These are phyloP conservation scores for Acanthamoeba culbertsoni DNA, from an alignment of 208 protist genomes.

Conservation along the genomic window DNA sequence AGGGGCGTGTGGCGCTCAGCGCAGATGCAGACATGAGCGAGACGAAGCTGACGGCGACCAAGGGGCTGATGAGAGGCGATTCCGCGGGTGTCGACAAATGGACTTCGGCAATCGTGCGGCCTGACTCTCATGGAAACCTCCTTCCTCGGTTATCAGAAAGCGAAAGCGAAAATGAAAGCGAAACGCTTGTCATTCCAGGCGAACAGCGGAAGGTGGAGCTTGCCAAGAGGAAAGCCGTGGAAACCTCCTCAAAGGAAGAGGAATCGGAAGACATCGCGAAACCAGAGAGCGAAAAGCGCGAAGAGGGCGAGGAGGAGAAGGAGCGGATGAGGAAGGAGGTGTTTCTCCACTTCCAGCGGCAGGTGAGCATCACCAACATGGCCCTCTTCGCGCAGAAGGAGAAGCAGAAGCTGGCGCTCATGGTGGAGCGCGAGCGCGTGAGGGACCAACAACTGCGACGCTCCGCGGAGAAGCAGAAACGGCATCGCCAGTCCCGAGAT, in stretches of 20 bases:
- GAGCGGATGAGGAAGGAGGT: neutral
- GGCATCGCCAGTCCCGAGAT: neutral
- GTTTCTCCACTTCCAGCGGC: conserved; percentile 20
- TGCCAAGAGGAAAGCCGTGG: neutral
- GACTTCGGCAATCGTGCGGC: too few species aligned
- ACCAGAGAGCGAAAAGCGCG: neutral
- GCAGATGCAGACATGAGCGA: too few species aligned
- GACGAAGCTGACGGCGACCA: neutral
- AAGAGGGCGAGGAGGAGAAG: neutral
- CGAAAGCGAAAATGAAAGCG: neutral
- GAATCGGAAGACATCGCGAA: neutral
- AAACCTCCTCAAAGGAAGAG: neutral
- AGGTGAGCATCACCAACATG: conserved; percentile 49
- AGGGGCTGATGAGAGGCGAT: too few species aligned
- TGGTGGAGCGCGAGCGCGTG: neutral
- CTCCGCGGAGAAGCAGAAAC: neutral
- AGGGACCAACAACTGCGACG: neutral
- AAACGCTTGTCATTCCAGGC: neutral
- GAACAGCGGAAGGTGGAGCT: neutral
- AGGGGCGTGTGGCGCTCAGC: too few species aligned
- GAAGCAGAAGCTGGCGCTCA: neutral
- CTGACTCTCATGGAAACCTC: too few species aligned
- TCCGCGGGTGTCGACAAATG: too few species aligned
- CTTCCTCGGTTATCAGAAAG: neutral
- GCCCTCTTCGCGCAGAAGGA: conserved; percentile 33